Evolutionary conservation across 1,139 yeast species (phyloP).

Genomic region (Zygosaccharomyces pseudobailii): DNA sequence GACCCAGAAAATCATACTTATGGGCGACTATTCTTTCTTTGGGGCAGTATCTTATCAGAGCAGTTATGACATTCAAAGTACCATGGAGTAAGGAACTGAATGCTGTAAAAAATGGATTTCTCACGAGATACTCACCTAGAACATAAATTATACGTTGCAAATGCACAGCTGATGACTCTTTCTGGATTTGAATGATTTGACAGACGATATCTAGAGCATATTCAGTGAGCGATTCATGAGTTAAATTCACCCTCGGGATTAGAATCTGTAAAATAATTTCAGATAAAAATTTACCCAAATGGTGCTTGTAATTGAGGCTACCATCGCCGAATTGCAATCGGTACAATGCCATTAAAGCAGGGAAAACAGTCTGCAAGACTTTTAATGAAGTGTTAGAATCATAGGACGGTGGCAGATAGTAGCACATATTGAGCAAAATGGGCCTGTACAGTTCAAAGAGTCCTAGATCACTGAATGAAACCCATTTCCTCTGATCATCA

Average conservation of each 20-base stretch:
- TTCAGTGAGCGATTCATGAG: slow-evolving; percentile 20
- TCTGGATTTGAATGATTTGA: slow-evolving; percentile 10
- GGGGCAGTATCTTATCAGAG: slow-evolving; percentile 14
- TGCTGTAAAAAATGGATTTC: slow-evolving; percentile 28
- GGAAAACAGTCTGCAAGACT: slow-evolving; percentile 23
- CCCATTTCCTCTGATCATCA: slow-evolving; percentile 15
- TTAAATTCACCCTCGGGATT: slow-evolving; percentile 25
- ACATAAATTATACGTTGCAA: slow-evolving; percentile 26
- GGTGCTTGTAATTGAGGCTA: slow-evolving; percentile 6
- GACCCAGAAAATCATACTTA: slow-evolving; percentile 25
- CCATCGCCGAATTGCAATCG: slow-evolving; percentile 13
- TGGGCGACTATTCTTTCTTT: slow-evolving; percentile 23
- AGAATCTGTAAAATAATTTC: slow-evolving; percentile 25
- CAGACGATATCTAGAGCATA: slow-evolving; percentile 11
- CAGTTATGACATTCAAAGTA: slow-evolving; percentile 12
- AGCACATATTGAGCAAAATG: slow-evolving; percentile 24
- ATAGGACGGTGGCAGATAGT: slow-evolving; percentile 28
- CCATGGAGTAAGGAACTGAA: slow-evolving; percentile 15
- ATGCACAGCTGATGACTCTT: slow-evolving; percentile 13
- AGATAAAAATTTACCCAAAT: slow-evolving; percentile 19
- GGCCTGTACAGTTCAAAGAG: slow-evolving; percentile 26
- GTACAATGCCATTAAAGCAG: slow-evolving; percentile 23
- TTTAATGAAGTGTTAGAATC: slow-evolving; percentile 15
- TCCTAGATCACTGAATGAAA: slow-evolving; percentile 26
- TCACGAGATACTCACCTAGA: slow-evolving; percentile 27